Evolutionary conservation across 768 basidiomycete genomes (phyloP).

Genomic region (Cantharellus anzutake): DNA sequence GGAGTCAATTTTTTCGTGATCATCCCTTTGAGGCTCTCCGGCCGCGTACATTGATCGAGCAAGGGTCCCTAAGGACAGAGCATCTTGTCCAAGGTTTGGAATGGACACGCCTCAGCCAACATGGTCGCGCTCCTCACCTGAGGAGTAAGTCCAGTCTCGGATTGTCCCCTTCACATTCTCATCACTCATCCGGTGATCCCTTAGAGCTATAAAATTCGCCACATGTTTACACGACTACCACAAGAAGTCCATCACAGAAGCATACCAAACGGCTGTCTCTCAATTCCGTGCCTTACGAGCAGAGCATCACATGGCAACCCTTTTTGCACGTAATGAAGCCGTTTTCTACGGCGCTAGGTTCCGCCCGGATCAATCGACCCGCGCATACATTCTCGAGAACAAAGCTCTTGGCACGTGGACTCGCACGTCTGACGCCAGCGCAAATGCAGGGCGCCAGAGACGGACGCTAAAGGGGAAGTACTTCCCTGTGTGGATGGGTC

Average conservation of each 20-base stretch:
- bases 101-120: conserved; percentile 70
- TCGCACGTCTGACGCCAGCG: background rate
- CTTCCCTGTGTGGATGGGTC: background rate
- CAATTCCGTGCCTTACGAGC: conserved; percentile 83
- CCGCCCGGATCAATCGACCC: conserved; percentile 37
- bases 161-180: background rate
- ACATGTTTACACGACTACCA: conserved; percentile 57
- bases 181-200: conserved; percentile 3
- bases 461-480: background rate
- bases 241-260: conserved; percentile 42
- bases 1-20: conserved; percentile 84
- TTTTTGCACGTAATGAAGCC: conserved; percentile 66
- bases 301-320: conserved; percentile 57
- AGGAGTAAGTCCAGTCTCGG: conserved; percentile 49
- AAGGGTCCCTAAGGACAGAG: conserved; percentile 30
- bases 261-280: conserved; percentile 59
- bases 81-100: conserved; percentile 36
- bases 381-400: conserved; percentile 41
- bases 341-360: conserved; percentile 52
- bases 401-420: conserved; percentile 40
- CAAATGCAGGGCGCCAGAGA: background rate
- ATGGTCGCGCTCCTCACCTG: conserved; percentile 60
- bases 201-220: conserved; percentile 64
- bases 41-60: conserved; percentile 58
- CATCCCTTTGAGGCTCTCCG: conserved; percentile 93